Percentiles rank a stretch among this genome's conserved stretches.
phyloP scores from a whole-genome alignment of 331 rosid genomes.

The Erythrophleum ivorense region DNA sequence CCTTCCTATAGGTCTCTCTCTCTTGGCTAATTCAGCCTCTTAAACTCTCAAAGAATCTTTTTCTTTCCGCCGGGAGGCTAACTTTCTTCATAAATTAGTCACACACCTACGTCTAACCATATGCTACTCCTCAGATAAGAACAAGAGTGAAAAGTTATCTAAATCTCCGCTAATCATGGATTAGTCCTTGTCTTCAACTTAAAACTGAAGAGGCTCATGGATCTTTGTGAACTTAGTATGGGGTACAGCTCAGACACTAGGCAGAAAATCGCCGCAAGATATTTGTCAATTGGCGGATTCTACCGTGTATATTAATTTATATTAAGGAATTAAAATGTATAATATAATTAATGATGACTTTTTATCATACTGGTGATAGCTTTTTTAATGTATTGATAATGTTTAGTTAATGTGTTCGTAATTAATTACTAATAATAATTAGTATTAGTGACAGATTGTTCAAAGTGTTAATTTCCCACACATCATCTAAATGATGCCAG shows the following conservation, averaged over 20 bases:
- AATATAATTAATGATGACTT: no score
- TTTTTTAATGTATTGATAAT: background rate
- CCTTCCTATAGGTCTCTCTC: constrained; percentile 23
- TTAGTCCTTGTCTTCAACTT: constrained; percentile 42
- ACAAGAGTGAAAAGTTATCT: background rate
- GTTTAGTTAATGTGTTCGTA: background rate
- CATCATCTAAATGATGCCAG: background rate
- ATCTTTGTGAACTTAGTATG: constrained; percentile 44
- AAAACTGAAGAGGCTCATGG: constrained; percentile 30
- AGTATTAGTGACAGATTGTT: background rate
- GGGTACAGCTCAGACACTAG: constrained; percentile 62
- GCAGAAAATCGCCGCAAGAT: constrained; percentile 25
- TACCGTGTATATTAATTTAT: background rate
- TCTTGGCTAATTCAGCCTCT: constrained; percentile 31
- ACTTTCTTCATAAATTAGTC: constrained; percentile 14
- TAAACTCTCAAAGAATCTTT: background rate
- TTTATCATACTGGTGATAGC: background rate
- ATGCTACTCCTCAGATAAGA: constrained; percentile 37
- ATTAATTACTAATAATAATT: background rate
- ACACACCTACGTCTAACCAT: constrained; percentile 38
- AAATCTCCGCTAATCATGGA: constrained; percentile 69
- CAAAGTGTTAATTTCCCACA: background rate
- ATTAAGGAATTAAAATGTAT: background rate
- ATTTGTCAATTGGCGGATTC: constrained; percentile 33
- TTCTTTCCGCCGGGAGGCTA: constrained; percentile 29